Evolutionary conservation across 2,329 filamentous ascomycete species (phyloP).

Genomic region (Elsinoe ampelina): DNA sequence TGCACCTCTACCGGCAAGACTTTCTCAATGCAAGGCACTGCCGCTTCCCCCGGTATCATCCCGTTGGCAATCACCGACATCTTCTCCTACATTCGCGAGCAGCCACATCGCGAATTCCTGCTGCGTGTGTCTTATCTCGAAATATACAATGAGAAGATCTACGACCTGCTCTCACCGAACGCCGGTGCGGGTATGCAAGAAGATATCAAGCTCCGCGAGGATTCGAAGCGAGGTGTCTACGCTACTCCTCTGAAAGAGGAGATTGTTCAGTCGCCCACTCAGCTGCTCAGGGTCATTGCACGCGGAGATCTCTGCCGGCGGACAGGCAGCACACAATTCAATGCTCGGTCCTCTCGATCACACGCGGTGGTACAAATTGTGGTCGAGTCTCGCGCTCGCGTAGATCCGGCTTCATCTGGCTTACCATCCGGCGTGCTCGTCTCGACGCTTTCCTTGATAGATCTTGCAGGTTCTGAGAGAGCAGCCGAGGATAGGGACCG

Average conservation of each 20-base stretch:
- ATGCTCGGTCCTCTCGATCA: constrained; percentile 89
- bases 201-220: constrained; percentile 94
- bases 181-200: constrained; percentile 56
- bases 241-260: constrained; percentile 94
- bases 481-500: constrained; percentile 93
- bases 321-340: constrained; percentile 94
- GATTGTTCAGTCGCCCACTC: constrained; percentile 95
- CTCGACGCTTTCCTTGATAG: constrained; percentile 88
- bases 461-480: constrained; percentile 91
- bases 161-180: constrained; percentile 74
- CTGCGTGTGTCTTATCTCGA: constrained; percentile 95
- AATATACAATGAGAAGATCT: constrained; percentile 97
- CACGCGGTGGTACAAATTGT: constrained; percentile 98
- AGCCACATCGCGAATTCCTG: constrained; percentile 85
- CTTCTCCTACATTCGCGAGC: constrained; percentile 97
- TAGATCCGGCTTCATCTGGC: constrained; percentile 43
- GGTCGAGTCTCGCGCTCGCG: constrained; percentile 87
- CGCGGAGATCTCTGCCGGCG: constrained; percentile 83
- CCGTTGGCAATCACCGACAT: constrained; percentile 97
- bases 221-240: constrained; percentile 93
- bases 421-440: constrained; percentile 85
- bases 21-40: constrained; percentile 98
- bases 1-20: constrained; percentile 99
- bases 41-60: constrained; percentile 90
- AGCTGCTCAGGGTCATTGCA: constrained; percentile 87